These are phyloP conservation scores for Monilinia laxa DNA, from an alignment of 2,329 filamentous ascomycete genomes.

Conservation along the genomic window DNA sequence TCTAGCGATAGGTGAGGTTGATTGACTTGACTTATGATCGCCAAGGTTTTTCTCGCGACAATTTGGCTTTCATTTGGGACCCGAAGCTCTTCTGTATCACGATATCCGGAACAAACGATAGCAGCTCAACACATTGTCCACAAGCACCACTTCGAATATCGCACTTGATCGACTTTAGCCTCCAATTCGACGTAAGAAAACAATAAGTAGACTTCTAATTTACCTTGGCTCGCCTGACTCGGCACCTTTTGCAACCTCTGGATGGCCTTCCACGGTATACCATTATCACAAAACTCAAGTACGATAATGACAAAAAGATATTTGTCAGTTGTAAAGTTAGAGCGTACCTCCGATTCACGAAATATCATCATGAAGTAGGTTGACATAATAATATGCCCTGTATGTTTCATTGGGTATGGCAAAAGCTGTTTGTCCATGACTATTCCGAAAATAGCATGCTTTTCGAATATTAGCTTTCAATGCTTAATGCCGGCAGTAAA, in stretches of 20 bases:
- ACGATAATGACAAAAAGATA: background rate
- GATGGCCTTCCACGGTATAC: conserved; percentile 24
- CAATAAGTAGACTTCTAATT: background rate
- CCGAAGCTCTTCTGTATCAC: conserved; percentile 15
- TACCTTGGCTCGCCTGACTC: conserved; percentile 27
- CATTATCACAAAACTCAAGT: background rate
- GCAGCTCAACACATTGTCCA: conserved; percentile 23
- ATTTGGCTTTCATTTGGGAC: conserved; percentile 21
- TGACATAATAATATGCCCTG: background rate
- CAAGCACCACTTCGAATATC: conserved; percentile 22
- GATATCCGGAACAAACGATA: conserved; percentile 20
- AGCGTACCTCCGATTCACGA: background rate
- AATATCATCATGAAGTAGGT: background rate
- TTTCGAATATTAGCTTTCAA: background rate
- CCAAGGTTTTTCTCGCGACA: conserved; percentile 10
- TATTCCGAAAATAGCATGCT: background rate
- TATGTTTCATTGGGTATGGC: background rate
- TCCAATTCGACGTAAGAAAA: background rate
- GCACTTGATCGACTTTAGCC: conserved; percentile 20
- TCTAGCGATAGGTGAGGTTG: conserved; percentile 9
- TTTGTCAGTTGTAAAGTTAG: too few relatives aligned
- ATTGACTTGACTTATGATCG: background rate
- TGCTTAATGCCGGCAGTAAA: background rate
- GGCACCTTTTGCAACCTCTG: conserved; percentile 27
- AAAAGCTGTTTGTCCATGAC: too few relatives aligned